A percentile compares a stretch with the other conserved stretches of the same genome.
Evolutionary conservation across 179 eudicot species (phyloP).

Genomic region (Drosera spatulata): DNA sequence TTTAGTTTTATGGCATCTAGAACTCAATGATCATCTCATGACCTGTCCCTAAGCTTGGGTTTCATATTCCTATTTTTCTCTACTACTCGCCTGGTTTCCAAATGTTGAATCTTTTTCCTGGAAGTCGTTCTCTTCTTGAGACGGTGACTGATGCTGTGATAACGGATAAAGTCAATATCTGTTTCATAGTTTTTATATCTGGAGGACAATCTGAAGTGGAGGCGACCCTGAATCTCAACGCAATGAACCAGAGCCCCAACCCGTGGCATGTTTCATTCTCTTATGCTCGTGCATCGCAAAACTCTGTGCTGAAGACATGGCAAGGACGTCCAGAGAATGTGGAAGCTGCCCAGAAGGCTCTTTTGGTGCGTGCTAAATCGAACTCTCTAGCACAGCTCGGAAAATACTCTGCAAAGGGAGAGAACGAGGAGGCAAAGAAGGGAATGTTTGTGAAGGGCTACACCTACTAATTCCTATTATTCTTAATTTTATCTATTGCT

Average conservation of each 20-base stretch:
- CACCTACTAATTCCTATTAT: slow-evolving; percentile 18
- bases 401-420: slow-evolving; percentile 48
- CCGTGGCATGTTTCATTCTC: slow-evolving; percentile 67
- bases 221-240: slow-evolving; percentile 52
- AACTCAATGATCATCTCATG: too few species aligned
- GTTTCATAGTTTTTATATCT: slow-evolving; percentile 29
- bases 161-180: too few species aligned
- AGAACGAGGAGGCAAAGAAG: slow-evolving; percentile 44
- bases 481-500: too few species aligned
- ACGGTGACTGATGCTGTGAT: too few species aligned
- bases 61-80: too few species aligned
- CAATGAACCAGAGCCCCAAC: slow-evolving; percentile 61
- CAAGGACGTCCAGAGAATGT: slow-evolving; percentile 50
- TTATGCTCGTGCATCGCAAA: slow-evolving; percentile 54
- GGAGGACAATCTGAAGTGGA: slow-evolving; percentile 59
- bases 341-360: slow-evolving; percentile 45
- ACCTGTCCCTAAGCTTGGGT: too few species aligned
- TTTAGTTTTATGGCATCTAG: too few species aligned
- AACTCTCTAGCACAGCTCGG: slow-evolving; percentile 62
- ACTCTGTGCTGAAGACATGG: slow-evolving; percentile 61
- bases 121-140: too few species aligned
- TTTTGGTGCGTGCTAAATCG: slow-evolving; percentile 37
- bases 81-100: too few species aligned
- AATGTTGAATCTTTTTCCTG: too few species aligned
- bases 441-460: slow-evolving; percentile 48